Percentiles rank a stretch among this genome's conserved stretches.
These are phyloP conservation scores for Fusarium penzigii DNA, from an alignment of 2,329 filamentous ascomycete genomes.

Conservation along the genomic window DNA sequence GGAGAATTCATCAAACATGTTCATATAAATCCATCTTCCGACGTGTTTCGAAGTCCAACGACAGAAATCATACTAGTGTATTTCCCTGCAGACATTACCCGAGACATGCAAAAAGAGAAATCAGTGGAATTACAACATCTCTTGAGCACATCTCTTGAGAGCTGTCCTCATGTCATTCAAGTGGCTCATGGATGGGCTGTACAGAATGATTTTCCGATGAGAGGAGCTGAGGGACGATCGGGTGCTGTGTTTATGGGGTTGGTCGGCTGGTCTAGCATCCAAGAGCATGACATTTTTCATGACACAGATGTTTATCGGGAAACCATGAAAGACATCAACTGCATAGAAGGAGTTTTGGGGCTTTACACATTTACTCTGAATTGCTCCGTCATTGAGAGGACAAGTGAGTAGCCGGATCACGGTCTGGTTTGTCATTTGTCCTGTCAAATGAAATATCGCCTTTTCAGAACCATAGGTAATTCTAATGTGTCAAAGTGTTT, in stretches of 20 bases:
- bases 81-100: constrained; percentile 1
- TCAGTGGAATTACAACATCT: not conserved
- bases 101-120: not conserved
- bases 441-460: no score
- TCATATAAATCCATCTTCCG: constrained; percentile 5
- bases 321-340: not conserved
- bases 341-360: not conserved
- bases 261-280: not conserved
- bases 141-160: not conserved
- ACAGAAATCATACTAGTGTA: constrained; percentile 4
- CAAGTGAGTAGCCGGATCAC: no score
- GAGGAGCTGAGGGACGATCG: not conserved
- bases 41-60: not conserved
- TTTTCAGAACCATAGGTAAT: no score
- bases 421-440: no score
- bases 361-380: not conserved
- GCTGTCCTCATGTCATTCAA: fast-evolving
- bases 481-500: no score
- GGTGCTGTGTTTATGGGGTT: constrained; percentile 6
- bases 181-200: constrained; percentile 7
- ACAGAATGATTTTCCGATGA: constrained; percentile 9
- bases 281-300: fast-evolving
- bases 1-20: constrained; percentile 12
- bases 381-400: not conserved
- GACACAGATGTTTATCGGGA: not conserved